Conservation (phyloP, 306 rosid genomes). For the Pterocarpus macrocarpus region DNA sequence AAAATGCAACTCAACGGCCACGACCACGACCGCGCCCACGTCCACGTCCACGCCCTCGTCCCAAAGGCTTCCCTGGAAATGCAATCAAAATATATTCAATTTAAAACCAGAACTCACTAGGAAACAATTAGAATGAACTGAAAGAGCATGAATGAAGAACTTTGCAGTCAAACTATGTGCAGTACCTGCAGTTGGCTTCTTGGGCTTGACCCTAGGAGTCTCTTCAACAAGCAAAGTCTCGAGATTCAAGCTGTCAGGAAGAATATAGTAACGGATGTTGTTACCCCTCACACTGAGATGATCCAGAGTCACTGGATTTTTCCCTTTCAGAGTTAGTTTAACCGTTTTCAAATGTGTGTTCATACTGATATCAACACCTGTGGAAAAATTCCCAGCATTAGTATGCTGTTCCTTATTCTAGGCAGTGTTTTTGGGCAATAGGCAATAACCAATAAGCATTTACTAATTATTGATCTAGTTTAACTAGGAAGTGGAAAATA, state of each 20-base stretch:
- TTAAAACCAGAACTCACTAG: conserved; percentile 3
- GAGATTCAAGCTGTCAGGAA: conserved; percentile 63
- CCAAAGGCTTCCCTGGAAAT: conserved; percentile 81
- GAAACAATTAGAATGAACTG: not conserved
- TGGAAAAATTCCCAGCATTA: conserved; percentile 43
- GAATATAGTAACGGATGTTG: conserved; percentile 84
- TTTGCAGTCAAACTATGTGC: not conserved
- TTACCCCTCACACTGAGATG: conserved; percentile 98
- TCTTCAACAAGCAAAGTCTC: conserved; percentile 61
- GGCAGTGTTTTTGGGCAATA: not conserved
- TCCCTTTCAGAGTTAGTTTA: conserved; percentile 89
- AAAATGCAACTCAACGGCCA: conserved; percentile 59
- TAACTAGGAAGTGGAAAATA: conserved; percentile 9
- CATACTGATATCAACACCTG: conserved; percentile 70
- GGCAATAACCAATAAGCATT: not conserved
- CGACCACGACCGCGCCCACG: conserved; percentile 93
- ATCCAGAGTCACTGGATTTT: conserved; percentile 92
- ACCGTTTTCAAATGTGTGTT: conserved; percentile 94
- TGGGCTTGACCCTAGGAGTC: conserved; percentile 89
- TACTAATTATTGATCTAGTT: not conserved
- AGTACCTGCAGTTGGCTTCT: conserved; percentile 95
- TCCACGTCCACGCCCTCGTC: conserved; percentile 83
- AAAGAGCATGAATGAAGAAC: not conserved
- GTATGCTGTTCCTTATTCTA: conserved; percentile 17
- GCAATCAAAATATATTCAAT: conserved; percentile 26